Evolutionary conservation across 2,329 filamentous ascomycete species (phyloP).

Genomic region (Aureobasidium sp.): DNA sequence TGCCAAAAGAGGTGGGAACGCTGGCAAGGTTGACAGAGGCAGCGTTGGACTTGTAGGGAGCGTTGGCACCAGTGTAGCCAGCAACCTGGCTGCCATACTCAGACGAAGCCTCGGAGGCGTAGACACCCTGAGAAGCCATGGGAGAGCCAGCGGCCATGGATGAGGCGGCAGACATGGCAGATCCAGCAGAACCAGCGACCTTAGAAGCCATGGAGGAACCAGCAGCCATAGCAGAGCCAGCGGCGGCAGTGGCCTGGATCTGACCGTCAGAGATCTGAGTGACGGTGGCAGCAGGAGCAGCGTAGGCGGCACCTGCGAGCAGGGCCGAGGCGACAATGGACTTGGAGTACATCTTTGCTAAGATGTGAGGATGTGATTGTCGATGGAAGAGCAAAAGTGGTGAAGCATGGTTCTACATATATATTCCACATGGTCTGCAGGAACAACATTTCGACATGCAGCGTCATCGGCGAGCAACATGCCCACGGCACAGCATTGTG

Average conservation of each 20-base stretch:
- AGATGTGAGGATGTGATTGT: neutral
- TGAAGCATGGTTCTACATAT: neutral
- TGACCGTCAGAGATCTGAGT: too few relatives aligned
- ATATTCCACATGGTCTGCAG: neutral
- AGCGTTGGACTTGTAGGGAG: slow-evolving; percentile 33
- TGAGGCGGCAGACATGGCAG: too few relatives aligned
- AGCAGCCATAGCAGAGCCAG: neutral
- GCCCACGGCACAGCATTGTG: neutral
- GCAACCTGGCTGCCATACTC: slow-evolving; percentile 22
- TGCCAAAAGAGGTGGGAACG: slow-evolving; percentile 37
- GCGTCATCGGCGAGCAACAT: slow-evolving; percentile 9
- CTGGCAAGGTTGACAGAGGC: slow-evolving; percentile 27
- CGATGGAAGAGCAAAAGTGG: neutral
- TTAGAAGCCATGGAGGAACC: slow-evolving; percentile 15
- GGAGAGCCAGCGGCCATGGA: too few relatives aligned
- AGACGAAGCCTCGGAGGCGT: slow-evolving; percentile 13
- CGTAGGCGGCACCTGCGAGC: slow-evolving; percentile 24
- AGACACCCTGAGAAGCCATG: slow-evolving; percentile 18
- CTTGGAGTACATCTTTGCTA: slow-evolving; percentile 20
- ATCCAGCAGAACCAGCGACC: too few relatives aligned
- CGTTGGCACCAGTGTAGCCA: slow-evolving; percentile 41
- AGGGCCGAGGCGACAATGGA: slow-evolving; percentile 18
- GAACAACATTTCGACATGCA: slow-evolving; percentile 9
- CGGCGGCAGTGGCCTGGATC: too few relatives aligned
- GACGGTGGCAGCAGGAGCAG: slow-evolving; percentile 26